Evolutionary conservation across 768 basidiomycete species (phyloP).

Genomic region (Pisolithus sp.): DNA sequence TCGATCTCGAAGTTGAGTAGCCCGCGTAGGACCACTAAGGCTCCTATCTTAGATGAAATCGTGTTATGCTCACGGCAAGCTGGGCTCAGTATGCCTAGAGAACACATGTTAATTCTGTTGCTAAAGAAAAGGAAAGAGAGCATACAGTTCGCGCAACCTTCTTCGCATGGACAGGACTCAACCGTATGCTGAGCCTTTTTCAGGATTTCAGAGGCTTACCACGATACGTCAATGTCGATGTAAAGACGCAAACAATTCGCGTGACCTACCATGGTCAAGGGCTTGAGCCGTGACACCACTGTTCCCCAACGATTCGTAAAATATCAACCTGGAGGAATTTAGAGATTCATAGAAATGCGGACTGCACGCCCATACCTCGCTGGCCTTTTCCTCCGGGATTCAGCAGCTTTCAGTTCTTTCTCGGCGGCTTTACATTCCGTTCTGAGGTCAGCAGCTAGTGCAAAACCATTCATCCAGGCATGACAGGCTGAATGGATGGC

Average conservation of each 20-base stretch:
- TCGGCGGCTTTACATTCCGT: conserved; percentile 82
- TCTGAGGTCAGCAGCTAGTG: conserved; percentile 57
- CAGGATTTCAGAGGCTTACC: conserved; percentile 51
- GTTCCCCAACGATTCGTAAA: conserved; percentile 69
- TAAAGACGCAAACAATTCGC: not conserved
- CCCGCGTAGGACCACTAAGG: conserved; percentile 55
- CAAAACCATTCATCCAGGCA: conserved; percentile 73
- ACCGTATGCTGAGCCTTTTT: conserved; percentile 51
- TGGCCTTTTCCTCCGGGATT: conserved; percentile 58
- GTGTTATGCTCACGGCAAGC: conserved; percentile 65
- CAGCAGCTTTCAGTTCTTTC: conserved; percentile 57
- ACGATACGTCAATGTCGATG: not conserved
- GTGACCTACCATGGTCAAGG: conserved; percentile 64
- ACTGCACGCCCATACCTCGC: conserved; percentile 41
- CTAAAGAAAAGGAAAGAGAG: not conserved
- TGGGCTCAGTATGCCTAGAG: conserved; percentile 60
- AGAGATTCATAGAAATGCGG: not conserved
- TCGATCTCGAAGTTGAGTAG: conserved; percentile 45
- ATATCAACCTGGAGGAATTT: conserved; percentile 51
- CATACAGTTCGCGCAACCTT: conserved; percentile 70
- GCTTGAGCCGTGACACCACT: conserved; percentile 72
- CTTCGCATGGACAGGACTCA: conserved; percentile 55
- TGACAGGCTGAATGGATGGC: conserved; percentile 85
- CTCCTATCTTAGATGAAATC: conserved; percentile 75
- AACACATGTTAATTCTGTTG: not conserved